These are phyloP conservation scores for Aspergillus uvarum DNA, from an alignment of 2,329 filamentous ascomycete genomes.

Conservation along the genomic window DNA sequence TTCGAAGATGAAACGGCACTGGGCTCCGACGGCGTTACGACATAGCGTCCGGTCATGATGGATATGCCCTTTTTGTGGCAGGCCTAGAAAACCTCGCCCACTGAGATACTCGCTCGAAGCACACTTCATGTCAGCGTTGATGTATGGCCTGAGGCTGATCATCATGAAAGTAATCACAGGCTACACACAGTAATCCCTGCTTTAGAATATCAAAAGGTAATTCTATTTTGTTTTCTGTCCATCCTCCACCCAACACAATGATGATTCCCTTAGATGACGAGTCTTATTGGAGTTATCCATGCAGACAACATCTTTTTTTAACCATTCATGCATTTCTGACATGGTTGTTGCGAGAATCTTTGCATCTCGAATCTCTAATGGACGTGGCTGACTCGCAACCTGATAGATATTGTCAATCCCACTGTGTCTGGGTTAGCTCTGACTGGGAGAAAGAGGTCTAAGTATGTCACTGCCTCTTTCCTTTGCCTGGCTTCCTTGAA, in stretches of 20 bases:
- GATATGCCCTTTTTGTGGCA: constrained; percentile 86
- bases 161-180: neutral
- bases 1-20: constrained; percentile 68
- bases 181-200: neutral
- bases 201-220: constrained; percentile 18
- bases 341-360: constrained; percentile 15
- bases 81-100: constrained; percentile 99
- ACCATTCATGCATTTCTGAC: constrained; percentile 63
- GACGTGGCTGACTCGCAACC: constrained; percentile 19
- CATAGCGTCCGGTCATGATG: constrained; percentile 65
- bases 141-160: constrained; percentile 30
- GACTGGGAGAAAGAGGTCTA: neutral
- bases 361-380: constrained; percentile 3
- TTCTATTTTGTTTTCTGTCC: neutral
- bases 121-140: constrained; percentile 21
- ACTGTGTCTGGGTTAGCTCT: neutral
- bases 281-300: constrained; percentile 64
- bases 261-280: constrained; percentile 63
- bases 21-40: constrained; percentile 76
- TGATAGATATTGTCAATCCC: neutral
- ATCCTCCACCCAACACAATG: constrained; percentile 31
- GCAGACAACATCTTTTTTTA: constrained; percentile 55
- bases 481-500: constrained; percentile 32
- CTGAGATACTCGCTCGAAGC: constrained; percentile 58
- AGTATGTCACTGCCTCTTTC: constrained; percentile 20